Evolutionary conservation across 805 yeast species (phyloP).

Genomic region (Candida easanensis): DNA sequence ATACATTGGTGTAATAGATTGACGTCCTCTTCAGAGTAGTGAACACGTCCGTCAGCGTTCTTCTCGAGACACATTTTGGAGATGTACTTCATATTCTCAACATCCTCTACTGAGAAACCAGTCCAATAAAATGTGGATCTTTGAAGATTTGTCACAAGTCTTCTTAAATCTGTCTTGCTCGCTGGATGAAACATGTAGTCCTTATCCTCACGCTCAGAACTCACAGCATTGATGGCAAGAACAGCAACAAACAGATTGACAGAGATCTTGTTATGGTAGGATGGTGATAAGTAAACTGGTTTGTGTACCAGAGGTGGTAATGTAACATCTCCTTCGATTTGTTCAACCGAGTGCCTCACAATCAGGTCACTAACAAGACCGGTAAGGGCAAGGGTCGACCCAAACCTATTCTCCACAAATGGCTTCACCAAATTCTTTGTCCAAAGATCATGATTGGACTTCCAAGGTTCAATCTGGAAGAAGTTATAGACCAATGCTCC

Average conservation of each 20-base stretch:
- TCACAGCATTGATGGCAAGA: conserved; percentile 68
- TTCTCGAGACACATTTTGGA: conserved; percentile 45
- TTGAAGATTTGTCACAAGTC: conserved; percentile 59
- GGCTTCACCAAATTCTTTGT: conserved; percentile 43
- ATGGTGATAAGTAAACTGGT: conserved; percentile 58
- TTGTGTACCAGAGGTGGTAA: conserved; percentile 59
- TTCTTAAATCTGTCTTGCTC: conserved; percentile 50
- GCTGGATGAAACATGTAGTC: conserved; percentile 72
- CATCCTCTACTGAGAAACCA: conserved; percentile 60
- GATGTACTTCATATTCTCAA: conserved; percentile 49
- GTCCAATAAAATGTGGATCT: conserved; percentile 75
- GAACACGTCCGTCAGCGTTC: conserved; percentile 22
- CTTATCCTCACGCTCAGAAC: conserved; percentile 62
- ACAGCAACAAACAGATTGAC: conserved; percentile 65
- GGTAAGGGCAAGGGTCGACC: conserved; percentile 39
- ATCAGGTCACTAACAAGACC: conserved; percentile 45
- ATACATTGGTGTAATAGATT: conserved; percentile 42
- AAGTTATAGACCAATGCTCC: conserved; percentile 53
- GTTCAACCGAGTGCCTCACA: conserved; percentile 54
- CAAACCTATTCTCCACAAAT: conserved; percentile 37
- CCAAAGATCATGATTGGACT: conserved; percentile 47
- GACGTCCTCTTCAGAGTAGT: conserved; percentile 32
- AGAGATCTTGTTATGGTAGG: conserved; percentile 58
- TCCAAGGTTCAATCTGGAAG: conserved; percentile 59
- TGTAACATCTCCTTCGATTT: conserved; percentile 51